Evolutionary conservation across 352 stramenopile genomes (phyloP), one percentile per base, ranked within the genome.

Genomic region (Pythium myriotylum): DNA sequence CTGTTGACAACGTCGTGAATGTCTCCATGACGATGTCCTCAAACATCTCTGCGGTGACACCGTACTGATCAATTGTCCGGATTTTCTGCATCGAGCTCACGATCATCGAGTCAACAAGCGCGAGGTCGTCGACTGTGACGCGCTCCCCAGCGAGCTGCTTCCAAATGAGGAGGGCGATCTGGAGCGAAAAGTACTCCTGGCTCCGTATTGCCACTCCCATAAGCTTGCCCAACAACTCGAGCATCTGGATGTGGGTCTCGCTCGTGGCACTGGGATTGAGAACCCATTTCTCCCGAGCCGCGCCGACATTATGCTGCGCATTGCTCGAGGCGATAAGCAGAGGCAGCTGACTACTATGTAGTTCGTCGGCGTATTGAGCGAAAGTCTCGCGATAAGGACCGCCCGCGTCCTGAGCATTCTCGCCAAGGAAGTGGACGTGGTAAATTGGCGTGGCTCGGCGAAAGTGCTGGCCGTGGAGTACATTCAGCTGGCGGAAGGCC

Each of bases 151-250:
- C 85, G 1, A 98, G 66, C 29, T 79, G 68, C 65, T 97, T 97
- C 93, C 93, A 98, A 26, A 98, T 79, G 5, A 97, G 62, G 10
- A 75, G 60, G 8, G 91, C 84, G 32, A 98, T 58, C 29, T 94
- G 86, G 24, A 98, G 70, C 1, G 88, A 72, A n/a, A 98, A 71
- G 40, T 93, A 96, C 42, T 96, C 75, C 39, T 96, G 92, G 53
- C 85, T 95, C 3, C 92, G 88, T 29, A 97, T 79, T 5, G 72
- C 76, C 17, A 88, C 79, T 0, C 92, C 94, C 72, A 98, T 94
- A 4, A 98, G 68, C 59, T 97, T 97, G 8, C 94, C 94, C 10
- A 98, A 68, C 51, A 98, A 98, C 48, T 94, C 81, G 33, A 95
- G 92, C 83, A 97, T 96, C 27, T 88, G 80, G 19, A 87, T 65